Conservation (phyloP, 2,329 filamentous ascomycete genomes). For the Fusarium zealandicum region DNA sequence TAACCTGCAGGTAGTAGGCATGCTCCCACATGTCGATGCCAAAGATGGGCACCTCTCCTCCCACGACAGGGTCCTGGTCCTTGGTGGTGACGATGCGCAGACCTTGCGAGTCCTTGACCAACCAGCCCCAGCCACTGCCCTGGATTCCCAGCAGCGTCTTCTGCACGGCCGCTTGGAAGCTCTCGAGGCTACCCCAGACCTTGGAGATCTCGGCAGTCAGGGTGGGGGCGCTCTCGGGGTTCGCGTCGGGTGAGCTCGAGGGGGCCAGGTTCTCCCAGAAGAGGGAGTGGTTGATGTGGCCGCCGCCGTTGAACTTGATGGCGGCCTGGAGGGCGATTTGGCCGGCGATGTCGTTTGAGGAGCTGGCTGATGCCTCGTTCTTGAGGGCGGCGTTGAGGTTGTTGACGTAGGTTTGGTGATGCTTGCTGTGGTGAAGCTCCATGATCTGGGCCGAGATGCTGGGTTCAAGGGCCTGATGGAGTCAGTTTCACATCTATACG, state of each 20-base stretch:
- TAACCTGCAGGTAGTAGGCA: constrained; percentile 83
- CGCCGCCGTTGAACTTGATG: constrained; percentile 89
- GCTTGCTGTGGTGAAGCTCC: constrained; percentile 81
- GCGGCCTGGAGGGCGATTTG: constrained; percentile 73
- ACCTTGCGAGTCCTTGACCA: constrained; percentile 69
- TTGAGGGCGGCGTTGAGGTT: constrained; percentile 74
- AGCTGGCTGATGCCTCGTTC: constrained; percentile 64
- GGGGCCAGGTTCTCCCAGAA: constrained; percentile 89
- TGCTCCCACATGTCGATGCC: constrained; percentile 95
- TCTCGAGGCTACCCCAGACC: constrained; percentile 72
- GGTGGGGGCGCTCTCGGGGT: constrained; percentile 61
- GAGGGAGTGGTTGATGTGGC: constrained; percentile 90
- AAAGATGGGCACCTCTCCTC: constrained; percentile 71
- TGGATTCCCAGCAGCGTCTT: constrained; percentile 74
- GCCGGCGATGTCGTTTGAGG: constrained; percentile 64
- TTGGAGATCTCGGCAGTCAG: constrained; percentile 67
- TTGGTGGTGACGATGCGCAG: constrained; percentile 82
- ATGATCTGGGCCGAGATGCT: constrained; percentile 81
- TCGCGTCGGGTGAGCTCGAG: constrained; percentile 62
- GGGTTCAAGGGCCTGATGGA: constrained; percentile 69
- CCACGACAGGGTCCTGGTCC: constrained; percentile 80
- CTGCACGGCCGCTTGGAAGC: constrained; percentile 72
- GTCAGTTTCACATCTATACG: constrained; percentile 1
- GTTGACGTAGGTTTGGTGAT: constrained; percentile 80
- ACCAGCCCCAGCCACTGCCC: constrained; percentile 89